Evolutionary conservation across 768 basidiomycete species (phyloP).

Genomic region (Daedaleopsis nitida): DNA sequence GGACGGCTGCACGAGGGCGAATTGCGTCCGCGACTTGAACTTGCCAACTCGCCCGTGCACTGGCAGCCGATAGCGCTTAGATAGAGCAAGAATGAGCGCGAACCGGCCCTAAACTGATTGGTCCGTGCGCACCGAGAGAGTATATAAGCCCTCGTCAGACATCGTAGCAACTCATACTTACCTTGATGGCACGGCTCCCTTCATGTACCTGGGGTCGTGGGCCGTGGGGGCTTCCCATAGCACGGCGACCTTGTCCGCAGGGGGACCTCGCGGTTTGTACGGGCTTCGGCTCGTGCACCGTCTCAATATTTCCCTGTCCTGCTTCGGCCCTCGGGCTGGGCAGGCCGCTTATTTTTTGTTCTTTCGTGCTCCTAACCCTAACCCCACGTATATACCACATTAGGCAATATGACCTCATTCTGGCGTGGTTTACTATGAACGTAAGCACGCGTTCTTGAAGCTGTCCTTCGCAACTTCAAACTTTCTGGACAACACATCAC

Average conservation of each 20-base stretch:
- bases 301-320: constrained; percentile 49
- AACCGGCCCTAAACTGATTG: constrained; percentile 27
- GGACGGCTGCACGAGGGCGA: background rate
- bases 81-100: background rate
- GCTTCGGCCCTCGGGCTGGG: constrained; percentile 55
- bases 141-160: constrained; percentile 22
- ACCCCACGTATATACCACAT: constrained; percentile 23
- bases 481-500: no score
- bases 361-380: constrained; percentile 31
- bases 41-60: no score
- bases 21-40: no score
- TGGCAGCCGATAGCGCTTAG: no score
- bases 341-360: constrained; percentile 42
- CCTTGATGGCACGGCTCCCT: constrained; percentile 39
- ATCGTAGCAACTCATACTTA: constrained; percentile 33
- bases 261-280: constrained; percentile 48
- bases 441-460: no score
- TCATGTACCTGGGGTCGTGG: constrained; percentile 39
- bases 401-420: constrained; percentile 15
- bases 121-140: constrained; percentile 29
- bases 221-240: constrained; percentile 44
- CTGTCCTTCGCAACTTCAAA: no score
- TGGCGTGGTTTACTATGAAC: background rate
- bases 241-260: constrained; percentile 60
- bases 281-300: constrained; percentile 47